Conservation (phyloP, 257 asterid genomes). For the Ajuga chamaepitys region DNA sequence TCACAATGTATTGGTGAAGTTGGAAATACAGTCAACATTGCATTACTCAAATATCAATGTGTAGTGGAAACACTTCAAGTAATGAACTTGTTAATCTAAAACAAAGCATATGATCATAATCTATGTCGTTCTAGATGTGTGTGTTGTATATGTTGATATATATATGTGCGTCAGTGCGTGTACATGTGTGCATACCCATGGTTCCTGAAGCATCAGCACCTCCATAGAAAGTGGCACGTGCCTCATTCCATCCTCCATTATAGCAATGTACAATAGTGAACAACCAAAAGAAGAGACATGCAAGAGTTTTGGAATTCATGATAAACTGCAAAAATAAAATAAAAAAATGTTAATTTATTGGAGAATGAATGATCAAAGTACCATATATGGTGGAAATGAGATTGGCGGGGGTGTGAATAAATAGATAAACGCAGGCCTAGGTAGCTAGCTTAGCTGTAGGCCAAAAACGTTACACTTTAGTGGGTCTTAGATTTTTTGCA, state of each 20-base stretch:
- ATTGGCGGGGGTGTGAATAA: not conserved
- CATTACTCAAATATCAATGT: no score
- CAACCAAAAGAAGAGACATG: constrained; percentile 1
- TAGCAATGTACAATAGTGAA: constrained; percentile 13
- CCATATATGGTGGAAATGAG: not conserved
- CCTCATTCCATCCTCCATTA: constrained; percentile 48
- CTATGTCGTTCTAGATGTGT: no score
- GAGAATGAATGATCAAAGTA: no score
- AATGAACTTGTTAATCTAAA: no score
- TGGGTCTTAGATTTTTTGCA: not conserved
- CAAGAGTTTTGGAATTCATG: constrained; percentile 2
- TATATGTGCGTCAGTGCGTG: no score
- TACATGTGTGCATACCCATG: constrained; percentile 39
- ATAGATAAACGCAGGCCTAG: not conserved
- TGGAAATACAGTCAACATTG: no score
- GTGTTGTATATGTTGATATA: no score
- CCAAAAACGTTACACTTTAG: not conserved
- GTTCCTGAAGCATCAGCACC: constrained; percentile 66
- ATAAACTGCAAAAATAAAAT: not conserved
- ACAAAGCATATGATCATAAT: no score
- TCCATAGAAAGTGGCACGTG: constrained; percentile 66
- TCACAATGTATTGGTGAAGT: no score
- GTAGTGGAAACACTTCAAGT: no score
- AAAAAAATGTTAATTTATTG: not conserved
- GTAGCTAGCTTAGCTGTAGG: not conserved